A percentile compares a stretch with the other conserved stretches of the same genome.
phyloP scores from a whole-genome alignment of 2,329 filamentous ascomycete species.

The Hortaea werneckii region DNA sequence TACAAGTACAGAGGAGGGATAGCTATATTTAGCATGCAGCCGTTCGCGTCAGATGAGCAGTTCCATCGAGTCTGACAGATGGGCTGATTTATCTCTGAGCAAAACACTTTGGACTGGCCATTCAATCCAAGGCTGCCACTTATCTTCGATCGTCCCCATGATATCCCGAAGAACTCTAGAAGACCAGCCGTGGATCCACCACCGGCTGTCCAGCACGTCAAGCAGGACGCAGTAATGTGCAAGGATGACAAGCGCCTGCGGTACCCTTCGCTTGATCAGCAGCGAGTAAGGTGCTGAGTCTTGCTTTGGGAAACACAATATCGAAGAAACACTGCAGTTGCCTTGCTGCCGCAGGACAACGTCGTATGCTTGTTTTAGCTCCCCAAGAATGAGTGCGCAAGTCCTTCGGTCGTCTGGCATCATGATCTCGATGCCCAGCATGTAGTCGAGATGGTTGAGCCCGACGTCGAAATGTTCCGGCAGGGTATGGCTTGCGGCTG shows the following conservation, averaged over 20 bases:
- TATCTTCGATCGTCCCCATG: constrained; percentile 13
- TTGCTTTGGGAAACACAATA: constrained; percentile 23
- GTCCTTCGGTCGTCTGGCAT: constrained; percentile 16
- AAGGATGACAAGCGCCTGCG: constrained; percentile 21
- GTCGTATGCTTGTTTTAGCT: constrained; percentile 18
- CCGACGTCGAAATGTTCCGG: constrained; percentile 22
- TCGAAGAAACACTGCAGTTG: constrained; percentile 15
- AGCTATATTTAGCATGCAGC: background rate
- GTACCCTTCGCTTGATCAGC: constrained; percentile 17
- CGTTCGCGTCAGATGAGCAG: background rate
- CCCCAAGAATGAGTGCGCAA: constrained; percentile 16
- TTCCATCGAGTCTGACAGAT: background rate
- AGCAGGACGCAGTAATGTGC: constrained; percentile 22
- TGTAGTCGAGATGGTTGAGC: constrained; percentile 22
- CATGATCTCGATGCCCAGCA: constrained; percentile 22
- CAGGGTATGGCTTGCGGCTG: constrained; percentile 2
- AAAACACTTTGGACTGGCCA: constrained; percentile 18
- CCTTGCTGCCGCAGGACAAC: constrained; percentile 9
- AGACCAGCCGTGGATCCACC: constrained; percentile 21
- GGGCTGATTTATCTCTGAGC: background rate
- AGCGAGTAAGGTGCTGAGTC: constrained; percentile 15
- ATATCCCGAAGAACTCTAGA: constrained; percentile 17
- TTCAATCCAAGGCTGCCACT: constrained; percentile 22
- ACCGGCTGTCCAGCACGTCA: constrained; percentile 17
- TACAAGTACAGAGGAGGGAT: background rate